Evolutionary conservation across 345 rosid species (phyloP).

Genomic region (Cardamine occulta): DNA sequence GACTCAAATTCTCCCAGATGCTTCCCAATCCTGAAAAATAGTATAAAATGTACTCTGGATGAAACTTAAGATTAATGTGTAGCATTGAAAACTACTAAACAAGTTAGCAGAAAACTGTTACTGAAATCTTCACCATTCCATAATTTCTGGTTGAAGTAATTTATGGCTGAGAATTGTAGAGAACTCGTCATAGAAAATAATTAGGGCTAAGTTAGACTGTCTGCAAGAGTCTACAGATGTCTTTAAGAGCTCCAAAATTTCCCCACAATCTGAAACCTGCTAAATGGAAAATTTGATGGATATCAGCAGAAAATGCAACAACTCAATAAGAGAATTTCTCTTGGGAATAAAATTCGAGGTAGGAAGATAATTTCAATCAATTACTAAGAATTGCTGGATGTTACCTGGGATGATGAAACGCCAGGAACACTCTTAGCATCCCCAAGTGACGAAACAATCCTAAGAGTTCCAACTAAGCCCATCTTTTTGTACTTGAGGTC

Average conservation of each 20-base stretch:
- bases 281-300: conserved; percentile 4
- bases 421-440: conserved; percentile 49
- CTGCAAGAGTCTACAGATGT: conserved; percentile 73
- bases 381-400: conserved; percentile 11
- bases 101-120: conserved; percentile 20
- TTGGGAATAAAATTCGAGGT: background rate
- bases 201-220: conserved; percentile 55
- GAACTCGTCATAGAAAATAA: conserved; percentile 80
- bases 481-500: conserved; percentile 82
- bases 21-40: conserved; percentile 64
- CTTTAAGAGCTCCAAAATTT: conserved; percentile 76
- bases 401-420: conserved; percentile 58
- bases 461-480: conserved; percentile 79
- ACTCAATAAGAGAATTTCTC: background rate
- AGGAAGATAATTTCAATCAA: background rate
- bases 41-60: conserved; percentile 11
- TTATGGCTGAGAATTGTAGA: conserved; percentile 53
- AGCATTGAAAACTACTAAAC: conserved; percentile 34
- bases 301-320: background rate
- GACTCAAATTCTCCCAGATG: conserved; percentile 85
- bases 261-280: conserved; percentile 70
- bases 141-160: conserved; percentile 68
- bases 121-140: conserved; percentile 65
- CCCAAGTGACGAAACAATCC: conserved; percentile 70
- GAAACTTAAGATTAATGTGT: conserved; percentile 6